Conservation (phyloP, 345 rosid genomes). For the Orychophragmus violaceus region DNA sequence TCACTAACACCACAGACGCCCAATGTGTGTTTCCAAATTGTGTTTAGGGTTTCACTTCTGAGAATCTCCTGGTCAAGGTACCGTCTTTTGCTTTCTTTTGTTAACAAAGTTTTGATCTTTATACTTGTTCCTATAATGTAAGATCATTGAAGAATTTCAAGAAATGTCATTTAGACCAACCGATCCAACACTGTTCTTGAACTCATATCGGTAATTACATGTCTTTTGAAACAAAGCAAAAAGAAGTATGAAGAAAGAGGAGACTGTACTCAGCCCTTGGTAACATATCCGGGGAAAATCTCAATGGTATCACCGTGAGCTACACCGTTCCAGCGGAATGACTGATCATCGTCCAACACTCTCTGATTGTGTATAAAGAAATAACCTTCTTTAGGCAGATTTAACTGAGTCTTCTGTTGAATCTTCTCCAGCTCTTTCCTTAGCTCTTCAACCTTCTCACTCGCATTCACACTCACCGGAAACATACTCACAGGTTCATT, state of each 20-base stretch:
- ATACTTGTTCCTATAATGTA: not conserved
- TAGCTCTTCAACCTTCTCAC: conserved; percentile 53
- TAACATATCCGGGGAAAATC: conserved; percentile 45
- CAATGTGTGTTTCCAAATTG: no score
- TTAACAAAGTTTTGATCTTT: not conserved
- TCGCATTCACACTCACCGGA: conserved; percentile 45
- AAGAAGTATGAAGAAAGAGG: not conserved
- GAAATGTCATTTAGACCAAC: not conserved
- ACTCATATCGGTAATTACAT: not conserved
- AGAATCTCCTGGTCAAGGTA: no score
- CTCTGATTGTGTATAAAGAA: conserved; percentile 53
- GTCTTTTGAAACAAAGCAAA: not conserved
- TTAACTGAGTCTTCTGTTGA: conserved; percentile 35
- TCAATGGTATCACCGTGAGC: conserved; percentile 58
- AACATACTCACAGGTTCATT: conserved; percentile 29
- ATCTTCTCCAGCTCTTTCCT: conserved; percentile 56
- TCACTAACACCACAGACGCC: no score
- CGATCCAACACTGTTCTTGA: not conserved
- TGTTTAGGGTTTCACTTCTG: no score
- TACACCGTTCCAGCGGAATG: conserved; percentile 66
- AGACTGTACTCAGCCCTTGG: not conserved
- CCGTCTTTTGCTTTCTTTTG: not conserved
- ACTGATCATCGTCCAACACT: conserved; percentile 32
- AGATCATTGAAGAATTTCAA: not conserved
- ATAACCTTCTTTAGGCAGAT: conserved; percentile 57